Evolutionary conservation across 2,329 filamentous ascomycete genomes (phyloP).

Genomic region (Aureobasidium sp.): DNA sequence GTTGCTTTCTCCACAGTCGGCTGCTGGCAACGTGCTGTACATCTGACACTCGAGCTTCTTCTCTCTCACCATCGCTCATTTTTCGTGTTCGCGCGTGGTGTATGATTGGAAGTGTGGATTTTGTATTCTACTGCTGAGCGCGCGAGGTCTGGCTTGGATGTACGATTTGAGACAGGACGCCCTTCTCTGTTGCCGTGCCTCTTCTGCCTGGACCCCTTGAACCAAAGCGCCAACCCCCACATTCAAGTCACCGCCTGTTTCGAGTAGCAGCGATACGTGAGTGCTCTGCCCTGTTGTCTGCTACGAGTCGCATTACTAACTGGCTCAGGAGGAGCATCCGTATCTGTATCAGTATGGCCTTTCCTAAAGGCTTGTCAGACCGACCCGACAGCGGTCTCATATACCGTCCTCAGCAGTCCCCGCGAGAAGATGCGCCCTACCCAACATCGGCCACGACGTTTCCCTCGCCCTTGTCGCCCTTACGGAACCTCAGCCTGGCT

Average conservation of each 20-base stretch:
- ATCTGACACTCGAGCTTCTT: slow-evolving; percentile 6
- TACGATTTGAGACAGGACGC: background rate
- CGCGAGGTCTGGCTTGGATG: background rate
- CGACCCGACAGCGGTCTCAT: slow-evolving; percentile 67
- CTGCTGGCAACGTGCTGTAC: background rate
- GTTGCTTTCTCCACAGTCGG: slow-evolving; percentile 8
- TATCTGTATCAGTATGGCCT: slow-evolving; percentile 47
- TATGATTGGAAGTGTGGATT: slow-evolving; percentile 2
- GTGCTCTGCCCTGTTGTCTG: background rate
- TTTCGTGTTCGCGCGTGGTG: background rate
- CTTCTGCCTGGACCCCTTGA: slow-evolving; percentile 11
- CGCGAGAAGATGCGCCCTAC: slow-evolving; percentile 67
- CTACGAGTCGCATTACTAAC: background rate
- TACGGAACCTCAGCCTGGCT: slow-evolving; percentile 32
- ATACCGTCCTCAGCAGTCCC: slow-evolving; percentile 68
- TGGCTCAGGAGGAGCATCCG: background rate
- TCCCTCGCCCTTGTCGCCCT: slow-evolving; percentile 54
- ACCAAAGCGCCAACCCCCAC: slow-evolving; percentile 6
- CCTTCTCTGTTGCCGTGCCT: background rate
- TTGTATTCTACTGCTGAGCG: slow-evolving; percentile 9
- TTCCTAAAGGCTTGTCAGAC: slow-evolving; percentile 53
- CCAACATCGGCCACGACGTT: slow-evolving; percentile 46
- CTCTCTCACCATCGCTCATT: background rate
- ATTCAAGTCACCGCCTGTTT: slow-evolving; percentile 11
- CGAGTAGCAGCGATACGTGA: slow-evolving; percentile 1